Conservation (phyloP, 2,329 filamentous ascomycete species). For the Hypoxylon sp. region DNA sequence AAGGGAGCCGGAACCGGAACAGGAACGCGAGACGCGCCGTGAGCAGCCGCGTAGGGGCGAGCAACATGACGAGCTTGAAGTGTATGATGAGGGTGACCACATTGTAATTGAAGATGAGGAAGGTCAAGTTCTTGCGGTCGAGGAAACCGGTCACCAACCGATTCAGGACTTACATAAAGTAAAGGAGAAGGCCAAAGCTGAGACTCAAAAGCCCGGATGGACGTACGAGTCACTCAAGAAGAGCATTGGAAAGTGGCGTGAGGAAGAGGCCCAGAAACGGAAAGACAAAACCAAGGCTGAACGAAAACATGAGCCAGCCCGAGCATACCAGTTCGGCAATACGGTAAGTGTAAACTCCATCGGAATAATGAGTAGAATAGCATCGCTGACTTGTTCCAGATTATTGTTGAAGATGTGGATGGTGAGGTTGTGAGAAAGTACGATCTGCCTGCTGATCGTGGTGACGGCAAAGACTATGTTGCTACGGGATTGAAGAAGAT, state of each 20-base stretch:
- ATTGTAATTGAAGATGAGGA: slow-evolving; percentile 88
- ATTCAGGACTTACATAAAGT: slow-evolving; percentile 44
- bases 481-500: slow-evolving; percentile 68
- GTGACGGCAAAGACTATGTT: slow-evolving; percentile 60
- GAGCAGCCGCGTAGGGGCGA: slow-evolving; percentile 33
- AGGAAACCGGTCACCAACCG: slow-evolving; percentile 56
- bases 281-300: slow-evolving; percentile 71
- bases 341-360: slow-evolving; percentile 65
- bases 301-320: slow-evolving; percentile 78
- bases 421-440: slow-evolving; percentile 90
- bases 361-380: background rate
- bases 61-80: slow-evolving; percentile 65
- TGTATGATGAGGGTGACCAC: slow-evolving; percentile 85
- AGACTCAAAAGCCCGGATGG: slow-evolving; percentile 59
- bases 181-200: slow-evolving; percentile 55
- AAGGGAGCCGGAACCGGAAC: slow-evolving; percentile 45
- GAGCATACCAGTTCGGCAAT: slow-evolving; percentile 88
- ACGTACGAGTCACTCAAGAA: slow-evolving; percentile 65
- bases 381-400: slow-evolving; percentile 63
- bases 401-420: slow-evolving; percentile 89
- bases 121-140: slow-evolving; percentile 84
- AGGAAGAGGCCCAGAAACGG: slow-evolving; percentile 73
- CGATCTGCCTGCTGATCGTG: slow-evolving; percentile 74
- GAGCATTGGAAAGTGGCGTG: slow-evolving; percentile 66
- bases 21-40: slow-evolving; percentile 43